These are phyloP conservation scores for Penicillium sp. DNA, from an alignment of 2,329 filamentous ascomycete genomes.

Conservation along the genomic window DNA sequence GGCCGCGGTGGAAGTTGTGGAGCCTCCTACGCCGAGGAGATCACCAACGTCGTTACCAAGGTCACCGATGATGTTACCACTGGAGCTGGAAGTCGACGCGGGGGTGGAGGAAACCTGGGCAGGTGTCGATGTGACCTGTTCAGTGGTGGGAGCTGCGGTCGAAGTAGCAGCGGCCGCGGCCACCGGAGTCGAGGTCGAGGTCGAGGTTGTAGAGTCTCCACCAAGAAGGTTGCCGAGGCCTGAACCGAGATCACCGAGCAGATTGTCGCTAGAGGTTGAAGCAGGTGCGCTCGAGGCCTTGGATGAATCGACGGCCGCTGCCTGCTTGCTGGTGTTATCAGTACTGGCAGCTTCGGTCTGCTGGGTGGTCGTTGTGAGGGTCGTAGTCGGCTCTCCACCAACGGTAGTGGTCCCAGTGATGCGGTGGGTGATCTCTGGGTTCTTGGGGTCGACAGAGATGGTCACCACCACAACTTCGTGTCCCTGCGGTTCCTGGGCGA, in stretches of 20 bases:
- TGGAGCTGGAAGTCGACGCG: not conserved
- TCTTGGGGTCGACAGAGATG: constrained; percentile 18
- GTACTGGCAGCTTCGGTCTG: constrained; percentile 1
- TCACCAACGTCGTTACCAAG: not conserved
- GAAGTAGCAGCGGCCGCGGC: not conserved
- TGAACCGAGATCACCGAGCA: constrained; percentile 9
- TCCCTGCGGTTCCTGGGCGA: constrained; percentile 2
- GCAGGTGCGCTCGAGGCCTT: not conserved
- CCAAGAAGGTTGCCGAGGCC: not conserved
- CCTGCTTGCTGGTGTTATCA: constrained; percentile 1
- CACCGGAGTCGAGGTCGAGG: not conserved
- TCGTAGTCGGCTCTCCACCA: constrained; percentile 9
- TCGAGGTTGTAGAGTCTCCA: not conserved
- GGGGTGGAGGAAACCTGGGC: not conserved
- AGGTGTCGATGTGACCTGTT: not conserved
- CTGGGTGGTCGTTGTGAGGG: constrained; percentile 8
- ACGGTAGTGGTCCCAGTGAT: constrained; percentile 21
- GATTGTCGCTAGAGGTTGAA: not conserved
- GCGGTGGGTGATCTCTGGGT: constrained; percentile 15
- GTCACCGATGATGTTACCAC: not conserved
- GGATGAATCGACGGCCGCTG: not conserved
- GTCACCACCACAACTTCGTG: constrained; percentile 23
- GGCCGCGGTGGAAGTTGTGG: not conserved
- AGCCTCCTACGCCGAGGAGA: not conserved
- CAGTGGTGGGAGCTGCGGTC: not conserved